Percentiles rank a stretch among this genome's conserved stretches.
Evolutionary conservation across 345 rosid species (phyloP).

Genomic region (Brassica carinata): DNA sequence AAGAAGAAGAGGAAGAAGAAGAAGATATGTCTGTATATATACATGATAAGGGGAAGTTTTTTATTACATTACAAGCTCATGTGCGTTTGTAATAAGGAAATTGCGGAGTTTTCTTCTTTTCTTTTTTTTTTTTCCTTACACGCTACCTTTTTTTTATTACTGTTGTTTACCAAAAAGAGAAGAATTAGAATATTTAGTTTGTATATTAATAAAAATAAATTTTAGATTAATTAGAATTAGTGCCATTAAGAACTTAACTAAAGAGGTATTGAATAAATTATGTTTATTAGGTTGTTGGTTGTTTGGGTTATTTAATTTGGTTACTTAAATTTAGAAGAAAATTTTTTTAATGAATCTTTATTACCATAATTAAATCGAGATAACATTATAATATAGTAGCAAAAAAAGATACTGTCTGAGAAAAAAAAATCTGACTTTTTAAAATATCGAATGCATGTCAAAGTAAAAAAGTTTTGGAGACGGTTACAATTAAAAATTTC

Average conservation of each 20-base stretch:
- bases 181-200: background rate
- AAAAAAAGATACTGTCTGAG: too few relatives aligned
- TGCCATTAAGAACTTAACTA: background rate
- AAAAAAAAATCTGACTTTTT: background rate
- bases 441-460: background rate
- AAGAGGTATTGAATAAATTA: background rate
- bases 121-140: slow-evolving; percentile 7
- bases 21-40: slow-evolving; percentile 25
- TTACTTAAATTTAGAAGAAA: background rate
- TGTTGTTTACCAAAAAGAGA: background rate
- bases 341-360: background rate
- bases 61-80: slow-evolving; percentile 14
- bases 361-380: background rate
- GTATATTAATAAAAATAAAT: background rate
- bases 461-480: background rate
- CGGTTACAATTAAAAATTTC: background rate
- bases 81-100: slow-evolving; percentile 25
- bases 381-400: background rate
- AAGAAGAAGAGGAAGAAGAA: slow-evolving; percentile 36
- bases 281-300: background rate
- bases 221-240: background rate
- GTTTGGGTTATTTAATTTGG: background rate
- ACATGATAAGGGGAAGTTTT: background rate
- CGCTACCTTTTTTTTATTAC: background rate
- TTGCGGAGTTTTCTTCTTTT: background rate